Base-by-base conservation (phyloP, 2,329 filamentous ascomycete species). In the Akanthomyces uredinophilus region DNA sequence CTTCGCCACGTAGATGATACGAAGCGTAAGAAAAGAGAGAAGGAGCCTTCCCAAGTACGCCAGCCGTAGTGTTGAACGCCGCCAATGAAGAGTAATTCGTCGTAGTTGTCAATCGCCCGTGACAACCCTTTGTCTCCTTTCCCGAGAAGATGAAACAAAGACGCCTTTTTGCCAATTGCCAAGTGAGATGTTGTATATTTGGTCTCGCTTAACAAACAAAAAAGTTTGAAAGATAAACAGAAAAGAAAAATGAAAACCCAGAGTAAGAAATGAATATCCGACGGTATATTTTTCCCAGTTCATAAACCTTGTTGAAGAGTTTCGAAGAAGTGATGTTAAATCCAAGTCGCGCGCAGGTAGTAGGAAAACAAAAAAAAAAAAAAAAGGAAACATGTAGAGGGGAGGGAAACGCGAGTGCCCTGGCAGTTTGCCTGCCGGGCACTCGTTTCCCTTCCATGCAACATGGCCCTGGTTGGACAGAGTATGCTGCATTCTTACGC, bases 111-210 rank as follows among this genome's bases (percentile, higher is more conserved):
- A 44, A 39, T 32, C 32, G 39, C 29, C 39, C 20, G 14, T 54
- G 46, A 43, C 32, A 41, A 37, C 41, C 11, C 24, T 16, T 18
- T 35, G 10, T 18, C 35, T 24, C 18, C 14, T 6, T 57, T 27
- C 18, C 32, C 27, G 54, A 61, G 8, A 50, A 61, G 58, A 41
- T 61, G 29, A 61, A 20, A 24, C 7, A 53, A 37, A 44, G 43
- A 46, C 27, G 20, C 37, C 20, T 52, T 60, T 60, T 60, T 60
- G 35, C 47, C 47, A 60, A 46, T 60, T 61, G 58, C 43, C 58
- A 61, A 61, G 58, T 54, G 58, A 61, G 58, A 61, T 61, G 50
- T 55, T 50, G 60, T 62, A 62, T 55, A 55, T 55, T 62, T 27
- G 37, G 60, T 62, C 53, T 62, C 51, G 52, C 51, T 62, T 57